Evolutionary conservation across 164 flowering plant genomes (phyloP), one percentile per base, ranked within the genome.

Genomic region (Dillenia turbinata): DNA sequence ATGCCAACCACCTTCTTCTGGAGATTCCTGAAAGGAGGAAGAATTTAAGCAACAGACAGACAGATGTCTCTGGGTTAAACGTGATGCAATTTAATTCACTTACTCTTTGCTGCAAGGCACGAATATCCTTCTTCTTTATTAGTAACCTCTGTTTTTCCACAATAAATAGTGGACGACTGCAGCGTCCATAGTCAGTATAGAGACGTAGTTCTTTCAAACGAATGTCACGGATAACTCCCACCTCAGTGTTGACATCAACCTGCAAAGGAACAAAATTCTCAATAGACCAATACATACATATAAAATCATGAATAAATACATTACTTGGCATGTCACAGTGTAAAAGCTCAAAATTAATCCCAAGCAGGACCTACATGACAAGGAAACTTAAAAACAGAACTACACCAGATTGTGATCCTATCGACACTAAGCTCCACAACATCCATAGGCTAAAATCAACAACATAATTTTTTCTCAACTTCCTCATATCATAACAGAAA

Each of bases 201-300:
- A 95, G 81, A 1, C 98, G 82, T 52, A 92, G 73, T 65, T 95
- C 99, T 72, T 84, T 88, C 80, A 95, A 67, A 55, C 88, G 84
- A 59, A 90, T 86, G 71, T 95, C 99, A 62, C 97, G 84, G 56
- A 95, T 89, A 55, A 95, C 92, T 19, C 99, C 99, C 75, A 95
- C 99, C 73, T 95, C 99, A 47, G 99, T 95, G 66, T 95, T 95
- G 43, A 95, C 99, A 82, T 95, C 99, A 82, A 88, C 92, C 99
- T 95, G 79, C 8, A 19, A 13, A 68, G 13, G 10, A 40, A 62
- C 19, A 57, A 56, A 49, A 0, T 47, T 5, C 40, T 26, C 40
- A 26, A 26, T 26, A 26, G 40, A 26, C 40, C 40, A 19, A 19
- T 19, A 19, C 22, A 19, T 19, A 19, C 22, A 1, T 19, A 19